These are phyloP conservation scores for Calonectria naviculata DNA, from an alignment of 2,329 filamentous ascomycete species.

Conservation along the genomic window DNA sequence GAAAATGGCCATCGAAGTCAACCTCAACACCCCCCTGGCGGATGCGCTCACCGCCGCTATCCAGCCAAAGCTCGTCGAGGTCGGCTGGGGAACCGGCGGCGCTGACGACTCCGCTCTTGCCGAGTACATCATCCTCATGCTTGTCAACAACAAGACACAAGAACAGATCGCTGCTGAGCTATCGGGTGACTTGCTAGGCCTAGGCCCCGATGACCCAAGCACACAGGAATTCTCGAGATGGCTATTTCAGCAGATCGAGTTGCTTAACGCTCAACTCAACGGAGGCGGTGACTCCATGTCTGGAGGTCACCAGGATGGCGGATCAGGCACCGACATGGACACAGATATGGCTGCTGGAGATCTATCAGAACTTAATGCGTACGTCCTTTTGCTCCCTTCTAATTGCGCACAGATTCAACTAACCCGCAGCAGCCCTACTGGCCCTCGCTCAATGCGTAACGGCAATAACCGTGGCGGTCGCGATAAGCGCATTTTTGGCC, in stretches of 20 bases:
- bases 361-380: conserved; percentile 66
- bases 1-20: conserved; percentile 82
- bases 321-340: conserved; percentile 64
- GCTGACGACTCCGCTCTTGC: conserved; percentile 84
- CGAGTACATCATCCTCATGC: conserved; percentile 98
- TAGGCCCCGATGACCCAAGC: conserved; percentile 84
- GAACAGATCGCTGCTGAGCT: conserved; percentile 90
- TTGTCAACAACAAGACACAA: conserved; percentile 93
- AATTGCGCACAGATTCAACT: conserved; percentile 42
- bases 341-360: conserved; percentile 77
- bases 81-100: conserved; percentile 88
- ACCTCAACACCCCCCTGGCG: conserved; percentile 84
- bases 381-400: conserved; percentile 48
- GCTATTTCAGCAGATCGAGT: conserved; percentile 89
- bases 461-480: conserved; percentile 66
- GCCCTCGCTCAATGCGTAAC: conserved; percentile 94
- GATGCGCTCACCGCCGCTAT: conserved; percentile 85
- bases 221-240: conserved; percentile 88
- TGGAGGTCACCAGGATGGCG: conserved; percentile 49
- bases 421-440: conserved; percentile 79
- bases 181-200: conserved; percentile 84
- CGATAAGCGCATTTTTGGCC: conserved; percentile 86
- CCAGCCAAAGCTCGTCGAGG: conserved; percentile 90
- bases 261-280: conserved; percentile 72
- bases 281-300: conserved; percentile 50